Conservation (phyloP, 352 stramenopile genomes). For the Pythium grandisporangium region DNA sequence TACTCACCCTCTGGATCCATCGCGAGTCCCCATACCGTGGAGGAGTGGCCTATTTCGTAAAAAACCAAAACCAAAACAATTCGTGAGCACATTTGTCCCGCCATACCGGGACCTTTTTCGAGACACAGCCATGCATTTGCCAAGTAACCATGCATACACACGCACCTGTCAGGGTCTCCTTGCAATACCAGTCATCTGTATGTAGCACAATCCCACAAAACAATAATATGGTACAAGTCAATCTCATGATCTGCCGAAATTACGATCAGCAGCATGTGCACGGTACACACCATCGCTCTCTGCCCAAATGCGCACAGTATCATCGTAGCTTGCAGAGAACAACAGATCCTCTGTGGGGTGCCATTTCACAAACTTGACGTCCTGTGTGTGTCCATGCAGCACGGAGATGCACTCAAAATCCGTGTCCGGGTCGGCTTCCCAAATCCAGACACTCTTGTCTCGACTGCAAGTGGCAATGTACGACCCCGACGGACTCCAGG, state of each 20-base stretch:
- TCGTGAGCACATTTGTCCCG: no score
- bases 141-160: no score
- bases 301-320: conserved; percentile 94
- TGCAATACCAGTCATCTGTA: conserved; percentile 95
- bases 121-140: no score
- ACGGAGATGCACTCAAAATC: conserved; percentile 98
- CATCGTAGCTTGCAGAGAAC: conserved; percentile 92
- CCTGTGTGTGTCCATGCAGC: conserved; percentile 92
- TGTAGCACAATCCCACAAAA: no score
- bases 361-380: conserved; percentile 96
- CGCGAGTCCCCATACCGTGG: conserved; percentile 93
- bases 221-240: no score
- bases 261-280: no score
- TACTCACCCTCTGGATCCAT: conserved; percentile 64
- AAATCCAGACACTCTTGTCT: conserved; percentile 99
- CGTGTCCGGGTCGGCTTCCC: conserved; percentile 90
- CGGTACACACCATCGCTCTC: conserved; percentile 83
- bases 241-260: no score
- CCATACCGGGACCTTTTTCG: background rate
- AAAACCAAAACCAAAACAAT: no score
- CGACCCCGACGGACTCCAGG: conserved; percentile 90
- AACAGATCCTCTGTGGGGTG: conserved; percentile 82
- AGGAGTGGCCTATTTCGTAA: conserved; percentile 85
- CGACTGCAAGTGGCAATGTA: conserved; percentile 96
- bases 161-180: conserved; percentile 80